Conservation (phyloP, 192 early-diverging fungal genomes). For the Backusella liffmaniae region DNA sequence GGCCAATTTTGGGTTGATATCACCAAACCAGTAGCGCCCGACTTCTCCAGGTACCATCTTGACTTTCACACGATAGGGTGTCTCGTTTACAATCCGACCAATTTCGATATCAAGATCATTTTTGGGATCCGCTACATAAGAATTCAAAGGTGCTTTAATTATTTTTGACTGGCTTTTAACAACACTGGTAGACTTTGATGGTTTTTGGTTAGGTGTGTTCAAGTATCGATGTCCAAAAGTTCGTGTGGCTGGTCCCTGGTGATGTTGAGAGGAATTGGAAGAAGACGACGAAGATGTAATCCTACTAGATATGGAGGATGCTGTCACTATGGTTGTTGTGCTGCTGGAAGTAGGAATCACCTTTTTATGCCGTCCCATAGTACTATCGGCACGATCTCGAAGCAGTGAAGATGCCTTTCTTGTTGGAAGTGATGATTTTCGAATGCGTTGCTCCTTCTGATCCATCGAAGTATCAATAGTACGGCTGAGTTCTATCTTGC, state of each 20-base stretch:
- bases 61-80: conserved; percentile 48
- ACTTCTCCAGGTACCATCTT: conserved; percentile 51
- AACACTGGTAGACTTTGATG: conserved; percentile 9
- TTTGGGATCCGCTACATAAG: conserved; percentile 45
- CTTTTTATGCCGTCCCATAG: neutral
- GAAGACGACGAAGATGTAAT: neutral
- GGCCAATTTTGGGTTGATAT: conserved; percentile 56
- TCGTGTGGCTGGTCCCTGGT: neutral
- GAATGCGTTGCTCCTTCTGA: conserved; percentile 7
- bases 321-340: neutral
- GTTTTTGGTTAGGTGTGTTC: neutral
- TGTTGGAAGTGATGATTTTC: conserved; percentile 30
- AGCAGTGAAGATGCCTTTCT: conserved; percentile 23
- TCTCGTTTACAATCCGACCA: conserved; percentile 56
- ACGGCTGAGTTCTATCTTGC: conserved; percentile 1
- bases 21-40: conserved; percentile 65
- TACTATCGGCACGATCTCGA: neutral
- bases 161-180: neutral
- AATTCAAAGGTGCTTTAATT: conserved; percentile 8
- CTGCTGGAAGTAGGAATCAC: conserved; percentile 8
- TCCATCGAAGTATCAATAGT: conserved; percentile 12
- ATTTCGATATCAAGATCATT: conserved; percentile 60
- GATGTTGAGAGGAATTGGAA: neutral
- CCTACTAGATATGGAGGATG: conserved; percentile 1
- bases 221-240: neutral